Base-by-base conservation (phyloP, 192 early-diverging fungal genomes). In the Mortierella alpina region DNA sequence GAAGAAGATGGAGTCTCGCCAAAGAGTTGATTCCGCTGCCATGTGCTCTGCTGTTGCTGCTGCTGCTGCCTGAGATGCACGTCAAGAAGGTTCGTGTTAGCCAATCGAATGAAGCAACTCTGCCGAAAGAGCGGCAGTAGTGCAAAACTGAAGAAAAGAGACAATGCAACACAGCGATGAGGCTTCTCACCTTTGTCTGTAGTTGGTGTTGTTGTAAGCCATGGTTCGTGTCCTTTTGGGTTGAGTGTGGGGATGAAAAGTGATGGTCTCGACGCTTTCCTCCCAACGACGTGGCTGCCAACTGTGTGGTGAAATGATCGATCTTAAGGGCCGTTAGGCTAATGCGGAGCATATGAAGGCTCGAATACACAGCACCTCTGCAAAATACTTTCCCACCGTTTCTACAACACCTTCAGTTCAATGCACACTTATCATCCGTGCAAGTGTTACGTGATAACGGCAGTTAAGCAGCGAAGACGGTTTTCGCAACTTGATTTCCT, bases 21-120 rank as follows among this genome's bases (percentile, higher is more conserved):
- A 23, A 79, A 72, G 22, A 79, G 68, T 22, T 79, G 76, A 46
- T 53, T 79, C 65, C 76, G 31, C 56, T 71, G 69, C 65, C 65
- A 75, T 1, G 73, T 49, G 23, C 68, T 68, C 59, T 68, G 73
- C 23, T 75, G 73, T 41, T 31, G 31, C 3, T 31, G 31, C 31
- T 31, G 31, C 72, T 74, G 15, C 23, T 13, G 13, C 9, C 11
- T 44, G 10, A 13, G 17, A 46, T 61, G 41, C 46, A 41, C 14
- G 58, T 14, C 11, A 17, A 41, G 13, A 17, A 14, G 31, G 2
- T 41, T 10, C 13, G 7, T 31, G 7, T 41, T 6, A 46, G 15
- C 59, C 12, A 61, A 42, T 13, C 31, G 6, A 59, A 5, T 1
- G 18, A n/a, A 17, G n/a, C 9, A n/a, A 6, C 54, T 10, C 23